Base-by-base conservation (phyloP, 495 filamentous ascomycete species). In the Podospora sp. region DNA sequence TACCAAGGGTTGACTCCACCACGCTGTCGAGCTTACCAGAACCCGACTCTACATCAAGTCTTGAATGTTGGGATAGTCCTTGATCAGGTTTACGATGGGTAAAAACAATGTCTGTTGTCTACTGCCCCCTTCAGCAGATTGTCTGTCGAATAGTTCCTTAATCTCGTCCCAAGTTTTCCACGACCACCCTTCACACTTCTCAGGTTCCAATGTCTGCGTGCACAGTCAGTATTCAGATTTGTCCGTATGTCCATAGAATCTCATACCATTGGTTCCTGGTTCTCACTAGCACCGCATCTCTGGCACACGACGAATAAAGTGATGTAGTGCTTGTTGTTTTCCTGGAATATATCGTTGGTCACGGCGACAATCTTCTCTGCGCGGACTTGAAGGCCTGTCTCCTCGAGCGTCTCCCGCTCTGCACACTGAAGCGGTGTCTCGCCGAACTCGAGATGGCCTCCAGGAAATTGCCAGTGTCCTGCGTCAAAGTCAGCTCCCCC, bases 361-460 rank as follows among this genome's bases (percentile, higher is more conserved):
- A 85, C 76, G 3, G 84, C 84, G 26, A 89, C 33, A 35, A 86
- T 78, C 26, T 75, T 77, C 29, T 84, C 35, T 11, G 83, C 79
- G 0, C 52, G 69, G 11, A 90, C 80, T 0, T 74, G 62, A 2
- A 91, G 77, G 4, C 85, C 89, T 0, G 90, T 90, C 73, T 92
- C 90, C 72, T 92, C 89, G 9, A 86, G 75, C 0, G 86, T 78
- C 72, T 91, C 90, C n/a, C 90, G 84, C 58, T 74, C 81, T 0
- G 89, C 88, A 70, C 88, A 90, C 0, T 67, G 75, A 50, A 86
- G 81, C 55, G 83, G 81, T 1, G 77, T 76, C 70, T 92, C 90
- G 52, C 86, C 86, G 64, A 84, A 81, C 50, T 92, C 89, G 22
- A 91, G 84, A 60, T 92, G 89, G 4, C 90, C 90, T 53, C 90